Evolutionary conservation across 1,284 basidiomycete genomes (phyloP).

Genomic region (Puccinia brachypodii): DNA sequence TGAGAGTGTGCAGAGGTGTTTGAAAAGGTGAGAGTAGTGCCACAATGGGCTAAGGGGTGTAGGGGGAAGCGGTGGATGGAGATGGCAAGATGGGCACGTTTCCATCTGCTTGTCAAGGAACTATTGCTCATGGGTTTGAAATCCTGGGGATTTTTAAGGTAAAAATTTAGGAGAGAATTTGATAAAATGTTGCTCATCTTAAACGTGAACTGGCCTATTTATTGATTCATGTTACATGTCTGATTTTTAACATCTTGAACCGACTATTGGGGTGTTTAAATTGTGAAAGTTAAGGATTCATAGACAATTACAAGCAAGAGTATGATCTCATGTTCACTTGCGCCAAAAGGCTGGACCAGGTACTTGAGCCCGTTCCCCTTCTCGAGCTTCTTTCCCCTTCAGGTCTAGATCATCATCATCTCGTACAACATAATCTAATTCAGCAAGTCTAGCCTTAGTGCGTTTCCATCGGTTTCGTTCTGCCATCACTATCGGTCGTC

Average conservation of each 20-base stretch:
- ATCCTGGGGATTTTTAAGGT: neutral
- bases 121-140: neutral
- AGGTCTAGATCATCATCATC: neutral
- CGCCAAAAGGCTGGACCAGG: too few species aligned
- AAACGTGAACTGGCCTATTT: too few species aligned
- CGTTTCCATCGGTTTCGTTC: conserved; percentile 22
- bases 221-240: too few species aligned
- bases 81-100: neutral
- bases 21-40: neutral
- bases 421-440: neutral
- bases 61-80: neutral
- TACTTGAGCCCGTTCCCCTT: too few species aligned
- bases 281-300: too few species aligned
- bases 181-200: neutral
- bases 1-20: too few species aligned
- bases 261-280: too few species aligned
- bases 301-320: too few species aligned
- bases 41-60: neutral
- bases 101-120: neutral
- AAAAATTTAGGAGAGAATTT: neutral
- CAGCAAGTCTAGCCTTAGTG: conserved; percentile 8
- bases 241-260: neutral
- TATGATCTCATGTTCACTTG: too few species aligned
- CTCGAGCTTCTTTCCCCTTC: too few species aligned
- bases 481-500: conserved; percentile 14